phyloP scores from a whole-genome alignment of 2,329 filamentous ascomycete genomes.

The Phyllosticta citrichinensis region DNA sequence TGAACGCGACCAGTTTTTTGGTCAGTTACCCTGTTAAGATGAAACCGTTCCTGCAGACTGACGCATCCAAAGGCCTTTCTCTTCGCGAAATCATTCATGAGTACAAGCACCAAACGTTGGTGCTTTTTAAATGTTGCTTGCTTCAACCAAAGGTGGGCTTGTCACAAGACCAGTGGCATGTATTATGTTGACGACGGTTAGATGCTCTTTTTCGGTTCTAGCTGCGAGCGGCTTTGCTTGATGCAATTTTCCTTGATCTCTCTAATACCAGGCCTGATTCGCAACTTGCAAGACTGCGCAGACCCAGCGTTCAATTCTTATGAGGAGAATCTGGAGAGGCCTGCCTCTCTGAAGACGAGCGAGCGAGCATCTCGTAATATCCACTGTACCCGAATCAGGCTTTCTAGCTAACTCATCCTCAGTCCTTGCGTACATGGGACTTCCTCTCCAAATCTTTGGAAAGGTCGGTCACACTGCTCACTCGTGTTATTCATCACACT shows the following conservation, averaged over 20 bases:
- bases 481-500: not conserved
- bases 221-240: slow-evolving; percentile 7
- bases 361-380: slow-evolving; percentile 67
- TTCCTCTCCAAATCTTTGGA: slow-evolving; percentile 90
- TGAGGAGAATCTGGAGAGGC: slow-evolving; percentile 61
- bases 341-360: slow-evolving; percentile 81
- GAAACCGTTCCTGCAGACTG: slow-evolving; percentile 24
- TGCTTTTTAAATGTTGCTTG: slow-evolving; percentile 86
- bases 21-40: slow-evolving; percentile 30
- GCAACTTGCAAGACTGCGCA: slow-evolving; percentile 87
- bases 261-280: slow-evolving; percentile 83
- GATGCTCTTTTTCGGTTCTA: slow-evolving; percentile 92
- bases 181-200: slow-evolving; percentile 29
- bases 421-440: slow-evolving; percentile 86
- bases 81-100: slow-evolving; percentile 85
- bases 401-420: slow-evolving; percentile 16
- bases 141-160: slow-evolving; percentile 77
- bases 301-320: slow-evolving; percentile 86
- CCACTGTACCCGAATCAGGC: not conserved
- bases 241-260: slow-evolving; percentile 82
- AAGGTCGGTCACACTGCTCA: slow-evolving; percentile 46
- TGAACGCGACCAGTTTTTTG: slow-evolving; percentile 78
- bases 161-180: not conserved
- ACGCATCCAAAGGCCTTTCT: slow-evolving; percentile 46
- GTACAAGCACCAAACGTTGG: slow-evolving; percentile 88